Evolutionary conservation across 2,329 filamentous ascomycete species (phyloP), one percentile per base, ranked within the genome.

Genomic region (Fusarium longipes): DNA sequence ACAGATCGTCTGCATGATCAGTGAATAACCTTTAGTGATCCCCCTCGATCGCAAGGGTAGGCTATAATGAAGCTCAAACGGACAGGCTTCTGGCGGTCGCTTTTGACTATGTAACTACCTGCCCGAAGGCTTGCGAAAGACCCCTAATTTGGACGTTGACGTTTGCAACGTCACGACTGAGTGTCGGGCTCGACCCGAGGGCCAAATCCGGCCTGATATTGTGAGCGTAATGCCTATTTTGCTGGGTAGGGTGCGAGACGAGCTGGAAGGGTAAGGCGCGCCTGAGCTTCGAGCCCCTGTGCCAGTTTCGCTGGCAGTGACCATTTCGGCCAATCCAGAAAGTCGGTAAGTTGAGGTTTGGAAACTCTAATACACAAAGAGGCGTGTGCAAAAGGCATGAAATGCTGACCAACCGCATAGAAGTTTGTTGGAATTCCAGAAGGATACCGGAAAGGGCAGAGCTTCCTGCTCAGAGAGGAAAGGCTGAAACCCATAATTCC

Each of bases 371-470:
- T 54, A 39, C 30, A 39, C 24, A 39, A 62, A 45, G 59, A 61
- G 59, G 50, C 29, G 57, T 45, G 57, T 32, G 57, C 29, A 33
- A n/a, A 15, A 17, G 44, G 25, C 20, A 54, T 39, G 22, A 36
- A 32, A 43, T 43, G 42, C 51, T 33, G 24, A 24, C 18, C 33
- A 50, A 48, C 22, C 17, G 32, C 22, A 32, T 50, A 40, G 57
- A 61, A 52, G 51, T 15, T 33, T 8, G 27, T 24, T 4, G 22
- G 7, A 10, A 45, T 73, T 73, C 71, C 40, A 72, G 71, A 73
- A 73, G 38, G 60, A 22, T 72, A 57, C 71, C 71, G 45, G 40
- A 72, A 68, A 43, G 47, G 70, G 71, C 29, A 65, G 52, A 38
- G 40, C 25, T 35, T 17, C 11, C 22, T 40, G 20, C 39, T 54